Evolutionary conservation across 2,329 filamentous ascomycete species (phyloP).

Genomic region (Sporothrix brasiliensis): DNA sequence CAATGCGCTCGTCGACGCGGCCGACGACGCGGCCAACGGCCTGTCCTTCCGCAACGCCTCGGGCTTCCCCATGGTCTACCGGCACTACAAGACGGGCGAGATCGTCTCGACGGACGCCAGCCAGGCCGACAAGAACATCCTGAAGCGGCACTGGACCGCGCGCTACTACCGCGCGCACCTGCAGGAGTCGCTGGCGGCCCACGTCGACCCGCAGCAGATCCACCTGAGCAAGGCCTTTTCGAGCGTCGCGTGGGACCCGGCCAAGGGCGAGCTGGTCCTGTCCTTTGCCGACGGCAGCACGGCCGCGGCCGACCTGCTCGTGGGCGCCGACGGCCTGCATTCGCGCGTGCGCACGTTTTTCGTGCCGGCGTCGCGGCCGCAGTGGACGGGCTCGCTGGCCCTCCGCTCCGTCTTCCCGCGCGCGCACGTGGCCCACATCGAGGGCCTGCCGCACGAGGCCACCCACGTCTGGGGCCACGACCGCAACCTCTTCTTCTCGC

Average conservation of each 20-base stretch:
- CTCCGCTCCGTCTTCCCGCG: constrained; percentile 51
- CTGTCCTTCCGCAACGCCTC: constrained; percentile 49
- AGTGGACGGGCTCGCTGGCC: constrained; percentile 51
- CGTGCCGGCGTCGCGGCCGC: constrained; percentile 46
- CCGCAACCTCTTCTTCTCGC: constrained; percentile 50
- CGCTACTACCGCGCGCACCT: constrained; percentile 55
- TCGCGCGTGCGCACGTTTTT: constrained; percentile 52
- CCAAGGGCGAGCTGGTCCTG: constrained; percentile 43
- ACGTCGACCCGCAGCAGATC: constrained; percentile 48
- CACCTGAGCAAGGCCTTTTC: constrained; percentile 50
- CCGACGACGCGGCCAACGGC: constrained; percentile 39
- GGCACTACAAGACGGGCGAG: constrained; percentile 50
- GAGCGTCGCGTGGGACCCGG: constrained; percentile 42
- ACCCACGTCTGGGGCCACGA: constrained; percentile 51
- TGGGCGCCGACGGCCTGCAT: constrained; percentile 59
- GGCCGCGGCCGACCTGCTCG: constrained; percentile 50
- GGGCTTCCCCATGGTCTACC: constrained; percentile 51
- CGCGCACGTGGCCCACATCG: constrained; percentile 46
- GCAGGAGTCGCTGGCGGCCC: constrained; percentile 51
- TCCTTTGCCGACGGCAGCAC: constrained; percentile 53
- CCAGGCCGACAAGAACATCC: constrained; percentile 45
- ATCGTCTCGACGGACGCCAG: constrained; percentile 50
- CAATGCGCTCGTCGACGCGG: constrained; percentile 44
- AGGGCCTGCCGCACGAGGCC: constrained; percentile 48
- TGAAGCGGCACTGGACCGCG: constrained; percentile 47